Conservation (phyloP, 2,329 filamentous ascomycete genomes). For the Aspergillus sp. region DNA sequence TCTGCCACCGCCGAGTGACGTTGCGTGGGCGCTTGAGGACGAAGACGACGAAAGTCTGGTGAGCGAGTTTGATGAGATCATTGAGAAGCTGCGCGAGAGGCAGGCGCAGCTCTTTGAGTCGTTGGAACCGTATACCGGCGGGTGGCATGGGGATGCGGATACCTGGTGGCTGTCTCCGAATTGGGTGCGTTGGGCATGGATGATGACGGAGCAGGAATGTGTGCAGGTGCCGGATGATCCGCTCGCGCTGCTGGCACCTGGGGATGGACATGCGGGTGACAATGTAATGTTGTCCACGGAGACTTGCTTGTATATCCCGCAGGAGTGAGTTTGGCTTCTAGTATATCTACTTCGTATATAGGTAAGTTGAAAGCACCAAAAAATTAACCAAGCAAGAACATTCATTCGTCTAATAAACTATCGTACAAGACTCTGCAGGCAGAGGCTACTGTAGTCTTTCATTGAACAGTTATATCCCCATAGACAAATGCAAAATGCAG, state of each 20-base stretch:
- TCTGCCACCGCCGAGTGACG: slow-evolving; percentile 28
- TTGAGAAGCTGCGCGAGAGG: slow-evolving; percentile 19
- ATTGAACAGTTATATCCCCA: slow-evolving; percentile 6
- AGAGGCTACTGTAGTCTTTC: slow-evolving; percentile 3
- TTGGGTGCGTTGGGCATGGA: slow-evolving; percentile 46
- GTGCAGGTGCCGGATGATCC: slow-evolving; percentile 38
- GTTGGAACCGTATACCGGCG: slow-evolving; percentile 21
- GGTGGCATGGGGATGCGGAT: slow-evolving; percentile 23
- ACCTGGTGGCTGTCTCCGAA: slow-evolving; percentile 39
- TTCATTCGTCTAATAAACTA: slow-evolving; percentile 13
- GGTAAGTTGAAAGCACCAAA: no score
- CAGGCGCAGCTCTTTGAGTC: slow-evolving; percentile 13
- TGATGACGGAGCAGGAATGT: slow-evolving; percentile 41
- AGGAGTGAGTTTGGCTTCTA: slow-evolving; percentile 10
- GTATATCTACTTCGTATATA: not conserved
- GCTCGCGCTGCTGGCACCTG: slow-evolving; percentile 27
- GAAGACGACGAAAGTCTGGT: slow-evolving; percentile 27
- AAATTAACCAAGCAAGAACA: not conserved
- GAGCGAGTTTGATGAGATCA: slow-evolving; percentile 23
- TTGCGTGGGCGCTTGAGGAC: slow-evolving; percentile 31
- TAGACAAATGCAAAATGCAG: slow-evolving; percentile 10
- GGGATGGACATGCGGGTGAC: slow-evolving; percentile 10
- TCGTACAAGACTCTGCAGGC: slow-evolving; percentile 10
- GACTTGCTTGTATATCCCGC: slow-evolving; percentile 39
- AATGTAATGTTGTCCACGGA: slow-evolving; percentile 29